These are phyloP conservation scores for Ustilago bromivora DNA, from an alignment of 1,284 basidiomycete genomes.

Conservation along the genomic window DNA sequence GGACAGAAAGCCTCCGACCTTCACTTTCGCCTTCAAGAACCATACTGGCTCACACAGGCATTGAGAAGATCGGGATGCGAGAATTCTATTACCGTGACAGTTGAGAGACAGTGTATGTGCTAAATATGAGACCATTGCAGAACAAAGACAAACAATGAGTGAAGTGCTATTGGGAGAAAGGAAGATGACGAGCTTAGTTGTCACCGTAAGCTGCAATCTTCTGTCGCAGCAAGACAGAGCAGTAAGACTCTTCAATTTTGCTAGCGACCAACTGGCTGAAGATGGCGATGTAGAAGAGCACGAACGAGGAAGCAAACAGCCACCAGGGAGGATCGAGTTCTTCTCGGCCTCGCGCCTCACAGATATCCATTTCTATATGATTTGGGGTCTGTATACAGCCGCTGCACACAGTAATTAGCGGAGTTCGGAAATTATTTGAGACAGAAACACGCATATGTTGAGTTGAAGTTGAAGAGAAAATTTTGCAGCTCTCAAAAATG, in stretches of 20 bases:
- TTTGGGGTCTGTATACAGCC: too few relatives aligned
- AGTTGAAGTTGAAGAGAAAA: too few relatives aligned
- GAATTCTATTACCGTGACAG: constrained; percentile 12
- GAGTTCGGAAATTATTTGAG: constrained; percentile 6
- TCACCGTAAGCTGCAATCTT: constrained; percentile 25
- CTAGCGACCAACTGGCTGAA: constrained; percentile 35
- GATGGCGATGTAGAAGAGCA: constrained; percentile 36
- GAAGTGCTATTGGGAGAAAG: neutral
- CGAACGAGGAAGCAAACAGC: constrained; percentile 32
- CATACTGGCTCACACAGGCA: neutral
- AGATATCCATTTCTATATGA: too few relatives aligned
- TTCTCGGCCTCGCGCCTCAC: constrained; percentile 11
- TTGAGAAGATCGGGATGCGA: neutral
- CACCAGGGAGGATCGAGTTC: constrained; percentile 21
- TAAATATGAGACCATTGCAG: constrained; percentile 3
- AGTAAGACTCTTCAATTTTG: constrained; percentile 33
- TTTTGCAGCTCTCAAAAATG: too few relatives aligned
- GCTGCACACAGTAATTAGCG: neutral
- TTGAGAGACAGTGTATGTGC: constrained; percentile 16
- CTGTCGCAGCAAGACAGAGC: constrained; percentile 27
- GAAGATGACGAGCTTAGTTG: constrained; percentile 8
- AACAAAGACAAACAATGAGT: neutral
- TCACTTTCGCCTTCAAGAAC: neutral
- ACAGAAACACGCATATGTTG: neutral
- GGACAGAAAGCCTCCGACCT: neutral